phyloP scores from a whole-genome alignment of 257 asterid genomes.

The Craterostigma plantagineum region DNA sequence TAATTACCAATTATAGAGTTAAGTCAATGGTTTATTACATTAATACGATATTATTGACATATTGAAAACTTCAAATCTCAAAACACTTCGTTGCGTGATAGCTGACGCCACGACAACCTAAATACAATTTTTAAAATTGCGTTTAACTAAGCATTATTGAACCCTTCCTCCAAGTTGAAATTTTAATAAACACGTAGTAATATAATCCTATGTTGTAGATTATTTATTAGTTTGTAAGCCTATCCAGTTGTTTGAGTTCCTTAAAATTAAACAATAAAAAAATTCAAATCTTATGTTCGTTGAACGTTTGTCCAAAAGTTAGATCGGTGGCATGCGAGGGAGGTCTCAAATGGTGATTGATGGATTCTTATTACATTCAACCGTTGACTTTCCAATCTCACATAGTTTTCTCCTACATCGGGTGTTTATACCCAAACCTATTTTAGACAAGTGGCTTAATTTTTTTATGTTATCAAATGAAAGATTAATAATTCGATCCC shows the following conservation, averaged over 20 bases:
- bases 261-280: too few species aligned
- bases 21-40: too few species aligned
- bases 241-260: slow-evolving; percentile 4
- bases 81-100: slow-evolving; percentile 19
- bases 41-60: too few species aligned
- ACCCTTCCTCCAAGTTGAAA: slow-evolving; percentile 1
- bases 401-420: slow-evolving; percentile 1
- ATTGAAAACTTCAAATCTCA: slow-evolving; percentile 7
- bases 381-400: slow-evolving; percentile 30
- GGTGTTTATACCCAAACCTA: slow-evolving; percentile 2
- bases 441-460: too few species aligned
- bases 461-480: too few species aligned
- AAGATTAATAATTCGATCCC: too few species aligned
- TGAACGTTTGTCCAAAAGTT: slow-evolving; percentile 13
- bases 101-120: slow-evolving; percentile 21
- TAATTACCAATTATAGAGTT: too few species aligned
- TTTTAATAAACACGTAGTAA: background rate
- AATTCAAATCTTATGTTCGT: background rate
- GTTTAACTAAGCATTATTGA: slow-evolving; percentile 1
- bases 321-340: slow-evolving; percentile 33
- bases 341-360: slow-evolving; percentile 49
- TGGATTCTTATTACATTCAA: slow-evolving; percentile 7
- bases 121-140: slow-evolving; percentile 5
- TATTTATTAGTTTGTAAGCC: slow-evolving; percentile 1
- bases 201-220: slow-evolving; percentile 5